Percentiles rank a stretch among this genome's conserved stretches.
These are phyloP conservation scores for Neurospora sp. DNA, from an alignment of 495 filamentous ascomycete species.

Conservation along the genomic window DNA sequence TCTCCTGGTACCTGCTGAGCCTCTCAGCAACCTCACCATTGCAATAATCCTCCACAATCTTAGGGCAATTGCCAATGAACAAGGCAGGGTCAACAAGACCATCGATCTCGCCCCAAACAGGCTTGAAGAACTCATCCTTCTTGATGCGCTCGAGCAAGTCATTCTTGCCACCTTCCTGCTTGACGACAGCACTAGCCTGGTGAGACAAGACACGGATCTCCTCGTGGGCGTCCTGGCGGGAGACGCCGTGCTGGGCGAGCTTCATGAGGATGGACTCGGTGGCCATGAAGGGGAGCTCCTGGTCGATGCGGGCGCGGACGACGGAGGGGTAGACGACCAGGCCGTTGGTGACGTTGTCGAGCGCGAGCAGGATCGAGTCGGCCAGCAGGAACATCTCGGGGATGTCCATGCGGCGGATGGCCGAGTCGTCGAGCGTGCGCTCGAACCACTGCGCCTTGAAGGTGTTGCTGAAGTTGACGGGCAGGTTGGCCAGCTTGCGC, in stretches of 20 bases:
- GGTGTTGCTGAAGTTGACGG: constrained; percentile 63
- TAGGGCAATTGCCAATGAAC: constrained; percentile 51
- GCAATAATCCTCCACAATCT: constrained; percentile 40
- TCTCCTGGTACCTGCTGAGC: constrained; percentile 17
- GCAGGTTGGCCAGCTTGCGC: constrained; percentile 55
- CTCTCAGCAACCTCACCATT: constrained; percentile 13
- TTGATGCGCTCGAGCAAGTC: constrained; percentile 78
- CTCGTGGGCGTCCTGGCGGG: constrained; percentile 87
- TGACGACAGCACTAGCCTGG: constrained; percentile 71
- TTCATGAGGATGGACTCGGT: constrained; percentile 86
- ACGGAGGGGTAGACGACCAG: constrained; percentile 80
- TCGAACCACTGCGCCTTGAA: constrained; percentile 80
- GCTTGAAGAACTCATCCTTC: constrained; percentile 65
- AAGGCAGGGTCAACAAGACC: constrained; percentile 57
- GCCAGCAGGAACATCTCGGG: constrained; percentile 71
- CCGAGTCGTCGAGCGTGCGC: constrained; percentile 46
- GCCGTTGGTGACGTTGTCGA: constrained; percentile 76
- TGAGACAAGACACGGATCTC: constrained; percentile 83
- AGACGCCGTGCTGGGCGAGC: constrained; percentile 61
- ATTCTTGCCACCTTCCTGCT: constrained; percentile 65
- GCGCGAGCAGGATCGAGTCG: constrained; percentile 69
- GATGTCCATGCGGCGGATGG: constrained; percentile 42
- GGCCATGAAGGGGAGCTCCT: constrained; percentile 86
- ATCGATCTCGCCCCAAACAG: constrained; percentile 70
- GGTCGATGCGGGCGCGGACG: constrained; percentile 56